Base-by-base conservation (phyloP, 2,329 filamentous ascomycete genomes). In the Talaromyces atroroseus region DNA sequence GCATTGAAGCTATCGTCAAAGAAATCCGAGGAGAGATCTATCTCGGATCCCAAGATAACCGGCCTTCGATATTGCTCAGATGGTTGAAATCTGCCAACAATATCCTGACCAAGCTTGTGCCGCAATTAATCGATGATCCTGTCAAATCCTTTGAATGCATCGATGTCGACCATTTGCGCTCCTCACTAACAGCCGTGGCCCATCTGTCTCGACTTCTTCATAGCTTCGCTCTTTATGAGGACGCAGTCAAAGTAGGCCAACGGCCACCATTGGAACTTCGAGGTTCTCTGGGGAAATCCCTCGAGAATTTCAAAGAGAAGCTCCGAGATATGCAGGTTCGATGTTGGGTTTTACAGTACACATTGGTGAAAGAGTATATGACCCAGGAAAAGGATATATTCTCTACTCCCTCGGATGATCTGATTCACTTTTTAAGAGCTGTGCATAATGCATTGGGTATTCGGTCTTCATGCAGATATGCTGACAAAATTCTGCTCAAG, bases 241-340 rank as follows among this genome's bases (percentile, higher is more conserved):
- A 97, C 66, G 84, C 90, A 52, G 79, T 95, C n/a, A 84, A 88
- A 18, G 82, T 95, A 45, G 90, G 90, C 1, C 84, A 91, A 64
- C 79, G 80, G 3, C 76, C 82, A 5, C 76, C 85, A 1, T 84
- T 86, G 69, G 82, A 66, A 74, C 73, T 76, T 72, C 83, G 76
- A 67, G 83, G 65, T 16, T 60, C 70, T 11, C 65, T 75, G 8
- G 66, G 68, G 12, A 71, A 76, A 67, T 64, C 72, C 36, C 61
- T 76, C 26, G 68, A 76, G 53, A 68, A 72, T 40, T 76, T 88
- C 62, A 80, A 85, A 56, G 84, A 82, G 55, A 90, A 87, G 65
- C 76, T 97, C 45, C 85, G 90, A 42, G 91, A 97, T 63, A 88
- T 95, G 79, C 87, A 96, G 65, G 83, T 96, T 2, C 85, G 90